phyloP scores from a whole-genome alignment of 176 grass and related monocot genomes.

The sorghum (Sorghum bicolor) region DNA sequence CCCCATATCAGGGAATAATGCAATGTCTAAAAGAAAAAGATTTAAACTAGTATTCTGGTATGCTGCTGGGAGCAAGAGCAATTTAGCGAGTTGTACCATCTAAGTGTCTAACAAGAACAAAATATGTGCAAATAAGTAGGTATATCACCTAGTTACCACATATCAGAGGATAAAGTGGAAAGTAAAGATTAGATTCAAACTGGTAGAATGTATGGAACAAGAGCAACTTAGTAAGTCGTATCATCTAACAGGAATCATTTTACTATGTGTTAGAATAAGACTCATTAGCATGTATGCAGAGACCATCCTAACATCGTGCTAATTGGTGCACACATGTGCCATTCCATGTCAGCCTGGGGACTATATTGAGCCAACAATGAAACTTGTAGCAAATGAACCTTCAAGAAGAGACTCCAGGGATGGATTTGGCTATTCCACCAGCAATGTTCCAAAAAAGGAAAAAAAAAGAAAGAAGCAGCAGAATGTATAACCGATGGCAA shows the following conservation, averaged over 20 bases:
- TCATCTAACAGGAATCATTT: not conserved
- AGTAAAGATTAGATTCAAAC: not conserved
- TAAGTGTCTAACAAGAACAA: conserved; percentile 3
- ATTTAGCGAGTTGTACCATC: not conserved
- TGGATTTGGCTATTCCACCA: not conserved
- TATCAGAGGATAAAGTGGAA: not conserved
- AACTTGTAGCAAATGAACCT: not conserved
- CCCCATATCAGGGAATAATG: not conserved
- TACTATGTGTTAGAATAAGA: not conserved
- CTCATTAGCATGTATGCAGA: not conserved
- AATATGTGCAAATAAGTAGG: not conserved
- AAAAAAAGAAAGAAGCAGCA: not conserved
- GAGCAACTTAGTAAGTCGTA: not conserved
- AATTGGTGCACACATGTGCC: not conserved
- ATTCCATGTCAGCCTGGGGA: not conserved
- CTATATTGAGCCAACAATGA: not conserved
- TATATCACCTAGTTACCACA: not conserved
- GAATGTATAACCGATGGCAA: conserved; percentile 1
- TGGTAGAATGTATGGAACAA: not conserved
- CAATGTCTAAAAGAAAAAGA: not conserved
- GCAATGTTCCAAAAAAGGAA: not conserved
- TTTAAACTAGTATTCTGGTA: not conserved
- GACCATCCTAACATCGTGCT: not conserved
- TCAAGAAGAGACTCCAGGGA: not conserved
- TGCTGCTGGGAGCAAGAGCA: not conserved